Conservation (phyloP, 225 moss, liverwort and hornwort species). For the Pseudoscleropodium purum region DNA sequence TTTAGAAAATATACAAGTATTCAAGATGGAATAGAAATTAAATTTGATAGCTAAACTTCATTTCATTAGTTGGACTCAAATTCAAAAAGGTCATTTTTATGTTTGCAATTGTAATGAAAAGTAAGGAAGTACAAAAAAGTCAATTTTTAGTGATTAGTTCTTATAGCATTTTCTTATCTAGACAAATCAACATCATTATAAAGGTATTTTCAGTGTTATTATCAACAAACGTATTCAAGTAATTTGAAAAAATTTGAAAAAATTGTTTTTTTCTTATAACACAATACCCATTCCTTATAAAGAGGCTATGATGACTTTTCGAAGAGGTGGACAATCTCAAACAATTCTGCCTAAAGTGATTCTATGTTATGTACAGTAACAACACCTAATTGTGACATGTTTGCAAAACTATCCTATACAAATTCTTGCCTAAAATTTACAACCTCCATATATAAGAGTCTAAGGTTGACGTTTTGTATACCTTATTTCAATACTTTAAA, state of each 20-base stretch:
- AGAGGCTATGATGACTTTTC: fast-evolving
- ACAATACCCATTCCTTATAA: background rate
- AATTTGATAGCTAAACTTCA: background rate
- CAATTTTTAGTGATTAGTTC: background rate
- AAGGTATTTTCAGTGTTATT: background rate
- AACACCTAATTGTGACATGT: background rate
- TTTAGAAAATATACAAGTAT: background rate
- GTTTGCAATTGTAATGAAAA: background rate
- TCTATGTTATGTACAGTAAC: background rate
- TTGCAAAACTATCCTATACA: too few species aligned
- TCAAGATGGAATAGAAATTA: background rate
- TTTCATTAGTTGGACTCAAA: background rate
- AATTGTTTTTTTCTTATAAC: background rate
- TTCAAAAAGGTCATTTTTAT: background rate
- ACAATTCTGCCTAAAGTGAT: background rate
- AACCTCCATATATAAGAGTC: background rate
- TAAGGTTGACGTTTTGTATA: background rate
- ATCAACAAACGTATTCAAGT: background rate
- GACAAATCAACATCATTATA: background rate
- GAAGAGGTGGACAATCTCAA: background rate
- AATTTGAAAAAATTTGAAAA: background rate
- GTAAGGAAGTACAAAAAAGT: fast-evolving
- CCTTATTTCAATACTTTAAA: background rate
- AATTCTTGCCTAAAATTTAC: background rate
- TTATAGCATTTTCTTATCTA: background rate